Conservation (phyloP, 2,329 filamentous ascomycete species). For the Exophiala aquamarina region DNA sequence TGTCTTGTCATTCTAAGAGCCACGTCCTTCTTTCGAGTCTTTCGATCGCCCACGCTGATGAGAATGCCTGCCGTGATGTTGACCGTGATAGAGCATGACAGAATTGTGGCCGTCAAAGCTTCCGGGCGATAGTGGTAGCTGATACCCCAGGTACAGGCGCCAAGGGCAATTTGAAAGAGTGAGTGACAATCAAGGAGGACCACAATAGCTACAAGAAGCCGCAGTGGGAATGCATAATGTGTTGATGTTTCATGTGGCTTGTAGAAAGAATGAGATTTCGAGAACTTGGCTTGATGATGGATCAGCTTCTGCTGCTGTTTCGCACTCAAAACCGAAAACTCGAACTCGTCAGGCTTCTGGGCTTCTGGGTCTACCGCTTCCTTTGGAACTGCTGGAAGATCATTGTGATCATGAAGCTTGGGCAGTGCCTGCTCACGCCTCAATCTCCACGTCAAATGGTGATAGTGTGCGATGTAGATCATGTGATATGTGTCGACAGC, state of each 20-base stretch:
- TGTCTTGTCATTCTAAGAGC: slow-evolving; percentile 74
- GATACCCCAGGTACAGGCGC: slow-evolving; percentile 76
- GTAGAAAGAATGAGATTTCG: slow-evolving; percentile 84
- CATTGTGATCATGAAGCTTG: slow-evolving; percentile 66
- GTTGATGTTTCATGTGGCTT: slow-evolving; percentile 84
- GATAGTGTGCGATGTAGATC: slow-evolving; percentile 76
- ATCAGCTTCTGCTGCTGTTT: slow-evolving; percentile 68
- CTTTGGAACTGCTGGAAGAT: slow-evolving; percentile 54
- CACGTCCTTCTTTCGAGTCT: slow-evolving; percentile 82
- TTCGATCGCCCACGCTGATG: slow-evolving; percentile 73
- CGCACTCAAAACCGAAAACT: slow-evolving; percentile 31
- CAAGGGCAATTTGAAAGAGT: slow-evolving; percentile 75
- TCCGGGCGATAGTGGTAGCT: slow-evolving; percentile 67
- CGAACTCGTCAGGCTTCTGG: slow-evolving; percentile 31
- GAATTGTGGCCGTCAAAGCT: slow-evolving; percentile 76
- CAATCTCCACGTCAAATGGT: slow-evolving; percentile 63
- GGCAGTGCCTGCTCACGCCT: slow-evolving; percentile 64
- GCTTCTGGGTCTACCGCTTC: slow-evolving; percentile 47
- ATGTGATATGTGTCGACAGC: slow-evolving; percentile 84
- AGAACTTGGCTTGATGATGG: slow-evolving; percentile 77
- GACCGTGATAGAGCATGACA: slow-evolving; percentile 73
- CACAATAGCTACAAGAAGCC: slow-evolving; percentile 74
- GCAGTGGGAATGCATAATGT: slow-evolving; percentile 75
- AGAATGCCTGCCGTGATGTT: slow-evolving; percentile 76
- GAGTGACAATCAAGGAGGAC: slow-evolving; percentile 77